Percentiles rank a stretch among this genome's conserved stretches.
Evolutionary conservation across 2,329 filamentous ascomycete species (phyloP).

Genomic region (Pyricularia grisea): DNA sequence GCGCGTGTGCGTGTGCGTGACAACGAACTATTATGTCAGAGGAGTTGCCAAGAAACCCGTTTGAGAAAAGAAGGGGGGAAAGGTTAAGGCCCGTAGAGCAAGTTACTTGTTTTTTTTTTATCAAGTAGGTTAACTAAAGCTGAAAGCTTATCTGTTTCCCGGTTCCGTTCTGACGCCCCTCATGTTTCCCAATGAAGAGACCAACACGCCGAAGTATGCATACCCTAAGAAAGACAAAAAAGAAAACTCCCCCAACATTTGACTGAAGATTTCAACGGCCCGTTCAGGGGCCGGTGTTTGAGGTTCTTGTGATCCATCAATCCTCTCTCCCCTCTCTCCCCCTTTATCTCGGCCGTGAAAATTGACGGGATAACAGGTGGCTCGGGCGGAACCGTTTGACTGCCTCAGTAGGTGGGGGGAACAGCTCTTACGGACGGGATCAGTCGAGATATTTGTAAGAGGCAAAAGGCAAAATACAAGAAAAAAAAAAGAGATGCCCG

Average conservation of each 20-base stretch:
- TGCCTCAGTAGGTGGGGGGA: background rate
- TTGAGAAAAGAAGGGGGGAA: background rate
- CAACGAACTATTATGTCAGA: background rate
- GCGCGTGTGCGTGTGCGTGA: background rate
- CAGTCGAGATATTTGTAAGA: too few species aligned
- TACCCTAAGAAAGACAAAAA: background rate
- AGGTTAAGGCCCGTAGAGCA: background rate
- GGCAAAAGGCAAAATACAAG: background rate
- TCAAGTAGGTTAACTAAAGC: background rate
- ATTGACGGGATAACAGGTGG: background rate
- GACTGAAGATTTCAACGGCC: background rate
- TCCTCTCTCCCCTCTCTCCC: background rate
- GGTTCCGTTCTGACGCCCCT: background rate
- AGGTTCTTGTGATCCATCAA: background rate
- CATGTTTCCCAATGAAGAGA: background rate
- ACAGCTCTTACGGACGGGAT: background rate
- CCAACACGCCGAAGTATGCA: background rate
- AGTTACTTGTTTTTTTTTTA: background rate
- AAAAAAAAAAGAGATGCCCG: too few species aligned
- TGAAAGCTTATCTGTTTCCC: background rate
- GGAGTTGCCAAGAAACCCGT: background rate
- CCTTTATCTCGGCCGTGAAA: background rate
- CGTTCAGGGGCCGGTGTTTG: background rate
- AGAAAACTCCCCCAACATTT: background rate
- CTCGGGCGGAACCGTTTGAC: background rate